Evolutionary conservation across 768 basidiomycete species (phyloP), one percentile per base, ranked within the genome.

Genomic region (Mycena maculata): DNA sequence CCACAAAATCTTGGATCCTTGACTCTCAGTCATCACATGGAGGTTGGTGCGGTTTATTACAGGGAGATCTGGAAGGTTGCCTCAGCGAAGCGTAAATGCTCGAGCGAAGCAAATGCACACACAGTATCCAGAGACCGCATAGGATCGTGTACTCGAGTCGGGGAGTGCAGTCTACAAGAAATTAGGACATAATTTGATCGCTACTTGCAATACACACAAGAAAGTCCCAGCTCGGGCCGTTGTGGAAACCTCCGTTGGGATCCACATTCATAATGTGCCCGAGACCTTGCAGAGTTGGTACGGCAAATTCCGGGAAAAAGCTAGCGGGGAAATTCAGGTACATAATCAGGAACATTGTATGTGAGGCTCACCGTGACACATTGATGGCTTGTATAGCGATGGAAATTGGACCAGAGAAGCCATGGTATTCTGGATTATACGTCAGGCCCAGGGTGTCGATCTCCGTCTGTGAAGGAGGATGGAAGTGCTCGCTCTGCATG

Each of bases 401-500:
- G 4, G 60, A 63, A 22, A 68, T 68, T 6, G 67, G 67, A 0
- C 67, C 67, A 4, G 36, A 22, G 31, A 57, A 49, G 4, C 67
- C 67, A 31, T 68, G 67, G 47, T 47, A 49, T 10, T 44, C 39
- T 25, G 44, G 25, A 13, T 63, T 53, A 15, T 52, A 52, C 3
- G 63, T 65, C 42, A 65, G 23, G 20, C 30, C 41, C 12, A 65
- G 49, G 20, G 39, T 18, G 1, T 63, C 61, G 25, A 62, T 38
- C 38, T 56, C 52, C 15, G 36, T 27, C 33, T 52, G 36, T 9
- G 67, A 38, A 1, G 59, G 55, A 0, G 60, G 60, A 23, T 55
- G 48, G 27, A 68, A 68, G 47, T 63, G 67, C 44, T 68, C 67
- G 42, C 67, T 68, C 67, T 68, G 49, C 7, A 7, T n/a, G n/a